Evolutionary conservation across 2,329 filamentous ascomycete species (phyloP), one percentile per base, ranked within the genome.

Genomic region (Cyclaneusma minus): DNA sequence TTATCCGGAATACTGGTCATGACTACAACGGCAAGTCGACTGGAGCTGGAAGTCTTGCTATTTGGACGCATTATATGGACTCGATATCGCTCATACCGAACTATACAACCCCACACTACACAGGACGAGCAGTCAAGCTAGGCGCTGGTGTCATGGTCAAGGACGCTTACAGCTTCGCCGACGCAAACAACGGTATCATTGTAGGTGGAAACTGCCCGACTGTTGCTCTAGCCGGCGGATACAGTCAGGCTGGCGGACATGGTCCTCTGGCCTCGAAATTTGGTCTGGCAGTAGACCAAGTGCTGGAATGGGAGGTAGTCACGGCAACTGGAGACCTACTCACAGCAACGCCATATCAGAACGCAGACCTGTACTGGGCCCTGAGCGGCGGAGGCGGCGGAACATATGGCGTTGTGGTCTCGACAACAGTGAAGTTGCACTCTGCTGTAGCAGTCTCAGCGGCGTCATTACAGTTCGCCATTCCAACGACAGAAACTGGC

Each of bases 231-330:
- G 49, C 51, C 5, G 62, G 62, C 14, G 57, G 58, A 4, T 61
- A 54, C 36, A 47, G 51, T 7, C 39, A 56, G 21, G 64, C 62
- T 8, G 66, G 62, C 22, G 67, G 67, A 0, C 63, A 71, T 42
- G 61, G 57, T 7, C 63, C 63, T 3, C 38, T 72, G 28, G 57
- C 56, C 7, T 52, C 52, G 28, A 41, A 58, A 19, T 60, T 60
- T 34, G 54, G 66, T 33, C 55, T 67, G 42, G 62, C 49, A 29
- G 50, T 57, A 5, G 62, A 66, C 38, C 55, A 64, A 39, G 50
- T 62, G 6, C 45, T 66, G 10, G 47, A 53, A 16, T 47, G 60
- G 32, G 51, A 66, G 29, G 49, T 65, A 9, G 54, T 67, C 6
- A 56, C 55, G 5, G 50, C 58, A 7, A 50, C 54, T 31, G 62